A percentile compares a stretch with the other conserved stretches of the same genome.
Evolutionary conservation across 768 basidiomycete genomes (phyloP).

Genomic region (Tulasnella sp.): DNA sequence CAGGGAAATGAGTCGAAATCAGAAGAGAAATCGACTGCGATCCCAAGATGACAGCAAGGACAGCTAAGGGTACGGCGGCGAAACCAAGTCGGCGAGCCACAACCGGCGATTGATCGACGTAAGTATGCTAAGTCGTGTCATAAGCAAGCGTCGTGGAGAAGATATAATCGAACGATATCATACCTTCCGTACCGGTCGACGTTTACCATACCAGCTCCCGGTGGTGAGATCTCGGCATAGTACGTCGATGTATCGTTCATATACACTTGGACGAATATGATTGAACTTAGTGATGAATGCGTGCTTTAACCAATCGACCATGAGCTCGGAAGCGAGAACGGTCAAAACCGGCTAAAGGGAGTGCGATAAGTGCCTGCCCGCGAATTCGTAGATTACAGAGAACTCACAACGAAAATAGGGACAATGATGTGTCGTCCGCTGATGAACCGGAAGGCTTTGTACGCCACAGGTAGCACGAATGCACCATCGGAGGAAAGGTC

Average conservation of each 20-base stretch:
- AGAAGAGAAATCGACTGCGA: slow-evolving; percentile 56
- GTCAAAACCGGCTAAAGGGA: slow-evolving; percentile 68
- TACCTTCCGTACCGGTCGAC: slow-evolving; percentile 54
- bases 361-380: neutral
- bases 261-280: slow-evolving; percentile 89
- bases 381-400: neutral
- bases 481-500: slow-evolving; percentile 51
- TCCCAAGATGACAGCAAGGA: slow-evolving; percentile 63
- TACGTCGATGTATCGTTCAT: slow-evolving; percentile 90
- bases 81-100: slow-evolving; percentile 91
- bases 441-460: slow-evolving; percentile 71
- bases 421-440: slow-evolving; percentile 65
- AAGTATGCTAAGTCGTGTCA: slow-evolving; percentile 47
- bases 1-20: slow-evolving; percentile 37
- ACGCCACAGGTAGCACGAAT: slow-evolving; percentile 42
- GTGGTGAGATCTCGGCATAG: slow-evolving; percentile 86
- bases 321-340: slow-evolving; percentile 81
- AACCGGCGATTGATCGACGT: slow-evolving; percentile 90
- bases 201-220: slow-evolving; percentile 59
- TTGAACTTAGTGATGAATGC: slow-evolving; percentile 99
- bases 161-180: neutral
- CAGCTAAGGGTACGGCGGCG: slow-evolving; percentile 81
- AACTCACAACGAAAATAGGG: slow-evolving; percentile 79
- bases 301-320: slow-evolving; percentile 98
- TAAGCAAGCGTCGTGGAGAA: neutral